Evolutionary conservation across 2,329 filamentous ascomycete species (phyloP).

Genomic region (Sporothrix curviconia): DNA sequence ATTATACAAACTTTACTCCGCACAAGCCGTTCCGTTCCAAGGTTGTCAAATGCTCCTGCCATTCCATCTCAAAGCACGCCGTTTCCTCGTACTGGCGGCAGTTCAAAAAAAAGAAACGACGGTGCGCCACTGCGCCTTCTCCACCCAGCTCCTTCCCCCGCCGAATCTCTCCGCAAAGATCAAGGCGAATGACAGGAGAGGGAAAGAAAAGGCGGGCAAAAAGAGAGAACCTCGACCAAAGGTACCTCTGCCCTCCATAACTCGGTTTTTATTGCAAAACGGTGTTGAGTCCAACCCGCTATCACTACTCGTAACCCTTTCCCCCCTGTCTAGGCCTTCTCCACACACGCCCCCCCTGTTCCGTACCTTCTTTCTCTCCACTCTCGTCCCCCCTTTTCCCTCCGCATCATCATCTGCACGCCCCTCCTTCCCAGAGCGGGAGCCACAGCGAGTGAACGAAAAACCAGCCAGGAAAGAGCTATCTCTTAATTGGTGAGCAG

Average conservation of each 20-base stretch:
- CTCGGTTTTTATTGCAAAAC: too few species aligned
- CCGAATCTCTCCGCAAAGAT: slow-evolving; percentile 17
- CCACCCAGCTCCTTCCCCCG: not conserved
- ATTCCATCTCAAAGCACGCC: too few species aligned
- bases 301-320: not conserved
- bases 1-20: too few species aligned
- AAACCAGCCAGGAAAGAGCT: not conserved
- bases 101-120: not conserved
- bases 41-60: too few species aligned
- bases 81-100: too few species aligned
- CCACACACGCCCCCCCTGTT: slow-evolving; percentile 11
- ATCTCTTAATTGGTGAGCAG: not conserved
- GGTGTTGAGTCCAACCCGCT: too few species aligned
- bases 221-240: too few species aligned
- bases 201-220: not conserved
- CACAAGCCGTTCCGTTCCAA: too few species aligned
- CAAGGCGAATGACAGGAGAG: not conserved
- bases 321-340: not conserved
- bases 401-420: not conserved
- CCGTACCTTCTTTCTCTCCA: not conserved
- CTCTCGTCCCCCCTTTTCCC: not conserved
- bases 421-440: not conserved
- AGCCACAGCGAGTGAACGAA: too few species aligned
- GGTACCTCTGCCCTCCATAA: too few species aligned
- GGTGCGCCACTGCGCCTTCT: not conserved